These are phyloP conservation scores for Amniculicola lignicola DNA, from an alignment of 495 filamentous ascomycete genomes.

Conservation along the genomic window DNA sequence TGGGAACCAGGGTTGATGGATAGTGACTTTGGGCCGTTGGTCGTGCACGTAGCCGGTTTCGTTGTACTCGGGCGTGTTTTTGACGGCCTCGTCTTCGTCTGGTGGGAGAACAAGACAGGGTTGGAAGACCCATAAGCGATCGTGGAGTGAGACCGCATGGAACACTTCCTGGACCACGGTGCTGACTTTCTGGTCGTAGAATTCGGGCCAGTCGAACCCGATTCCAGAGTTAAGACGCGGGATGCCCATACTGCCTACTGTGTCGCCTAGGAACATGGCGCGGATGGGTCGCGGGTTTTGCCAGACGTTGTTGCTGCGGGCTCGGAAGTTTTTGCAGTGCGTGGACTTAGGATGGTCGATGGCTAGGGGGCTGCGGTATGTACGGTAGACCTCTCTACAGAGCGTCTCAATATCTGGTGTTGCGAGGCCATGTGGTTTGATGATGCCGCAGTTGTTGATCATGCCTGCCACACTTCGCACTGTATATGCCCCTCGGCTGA, in stretches of 20 bases:
- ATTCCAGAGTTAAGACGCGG: conserved; percentile 21
- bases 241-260: conserved; percentile 24
- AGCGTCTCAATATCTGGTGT: conserved; percentile 4
- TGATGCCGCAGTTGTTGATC: conserved; percentile 33
- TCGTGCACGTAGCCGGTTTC: conserved; percentile 8
- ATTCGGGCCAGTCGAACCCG: conserved; percentile 30
- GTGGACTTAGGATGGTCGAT: conserved; percentile 15
- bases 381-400: conserved; percentile 23
- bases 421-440: conserved; percentile 1
- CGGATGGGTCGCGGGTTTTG: conserved; percentile 4
- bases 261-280: conserved; percentile 21
- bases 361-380: conserved; percentile 20
- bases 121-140: conserved; percentile 29
- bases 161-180: conserved; percentile 20
- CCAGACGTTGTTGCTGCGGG: conserved; percentile 2
- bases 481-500: conserved; percentile 26
- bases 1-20: conserved; percentile 25
- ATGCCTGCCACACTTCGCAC: conserved; percentile 27
- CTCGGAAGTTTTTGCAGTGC: not conserved
- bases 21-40: not conserved
- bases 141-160: conserved; percentile 22
- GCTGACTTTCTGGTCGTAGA: conserved; percentile 27
- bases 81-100: no score
- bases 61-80: no score
- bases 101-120: no score